These are phyloP conservation scores for Sporothrix luriei DNA, from an alignment of 2,329 filamentous ascomycete genomes.

Conservation along the genomic window DNA sequence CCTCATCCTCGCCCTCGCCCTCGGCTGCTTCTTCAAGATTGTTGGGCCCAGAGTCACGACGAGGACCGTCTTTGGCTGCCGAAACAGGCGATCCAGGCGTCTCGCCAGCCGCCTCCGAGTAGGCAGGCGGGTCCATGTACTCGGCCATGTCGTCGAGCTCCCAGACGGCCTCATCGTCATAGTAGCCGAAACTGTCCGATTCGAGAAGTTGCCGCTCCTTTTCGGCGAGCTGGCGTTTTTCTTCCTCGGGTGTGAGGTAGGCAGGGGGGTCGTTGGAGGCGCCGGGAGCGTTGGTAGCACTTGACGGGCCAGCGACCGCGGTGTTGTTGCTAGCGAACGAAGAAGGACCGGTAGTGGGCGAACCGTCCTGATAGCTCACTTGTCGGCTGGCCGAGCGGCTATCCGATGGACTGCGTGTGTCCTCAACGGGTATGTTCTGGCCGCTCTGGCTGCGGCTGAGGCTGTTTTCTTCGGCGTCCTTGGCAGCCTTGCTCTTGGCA, in stretches of 20 bases:
- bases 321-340: not conserved
- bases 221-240: conserved; percentile 21
- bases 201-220: conserved; percentile 1
- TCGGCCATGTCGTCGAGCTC: conserved; percentile 39
- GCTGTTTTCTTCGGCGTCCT: not conserved
- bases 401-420: not conserved
- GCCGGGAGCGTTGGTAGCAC: not conserved
- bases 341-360: not conserved
- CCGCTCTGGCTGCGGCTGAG: conserved; percentile 16
- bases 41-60: not conserved
- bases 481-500: conserved; percentile 25
- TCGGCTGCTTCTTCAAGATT: not conserved
- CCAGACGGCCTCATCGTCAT: conserved; percentile 38
- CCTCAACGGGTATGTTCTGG: conserved; percentile 9
- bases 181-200: conserved; percentile 17
- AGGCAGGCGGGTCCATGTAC: conserved; percentile 32
- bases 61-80: not conserved
- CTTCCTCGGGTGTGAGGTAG: conserved; percentile 22
- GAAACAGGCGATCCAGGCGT: not conserved
- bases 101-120: conserved; percentile 24
- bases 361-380: not conserved
- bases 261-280: not conserved
- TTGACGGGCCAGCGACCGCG: not conserved
- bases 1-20: not conserved
- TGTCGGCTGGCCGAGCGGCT: conserved; percentile 10